Evolutionary conservation across 192 early-diverging fungal genomes (phyloP).

Genomic region (Coemansia aciculifera): DNA sequence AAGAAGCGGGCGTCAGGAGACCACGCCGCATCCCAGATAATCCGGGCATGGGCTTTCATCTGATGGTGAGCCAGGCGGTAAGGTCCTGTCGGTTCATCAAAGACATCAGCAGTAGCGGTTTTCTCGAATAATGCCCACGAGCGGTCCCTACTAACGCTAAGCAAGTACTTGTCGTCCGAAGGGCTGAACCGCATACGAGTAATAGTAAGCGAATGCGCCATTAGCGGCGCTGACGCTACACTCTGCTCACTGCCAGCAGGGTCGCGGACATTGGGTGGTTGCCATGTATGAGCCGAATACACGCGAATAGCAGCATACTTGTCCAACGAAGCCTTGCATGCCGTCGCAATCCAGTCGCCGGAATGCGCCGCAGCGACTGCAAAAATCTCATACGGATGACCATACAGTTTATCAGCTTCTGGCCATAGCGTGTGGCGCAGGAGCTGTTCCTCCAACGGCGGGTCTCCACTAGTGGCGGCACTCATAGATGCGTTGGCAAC

Average conservation of each 20-base stretch:
- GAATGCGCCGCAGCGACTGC: constrained; percentile 71
- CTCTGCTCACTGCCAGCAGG: background rate
- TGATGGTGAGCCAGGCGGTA: constrained; percentile 61
- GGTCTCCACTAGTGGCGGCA: constrained; percentile 48
- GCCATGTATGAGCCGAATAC: constrained; percentile 32
- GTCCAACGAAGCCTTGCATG: constrained; percentile 36
- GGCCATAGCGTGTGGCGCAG: constrained; percentile 93
- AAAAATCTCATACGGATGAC: constrained; percentile 93
- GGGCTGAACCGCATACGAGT: constrained; percentile 82
- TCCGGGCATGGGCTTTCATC: constrained; percentile 84
- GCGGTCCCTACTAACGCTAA: constrained; percentile 86
- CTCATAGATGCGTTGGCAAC: constrained; percentile 47
- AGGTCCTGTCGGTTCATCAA: constrained; percentile 23
- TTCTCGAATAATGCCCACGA: constrained; percentile 79
- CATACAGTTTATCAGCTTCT: constrained; percentile 93
- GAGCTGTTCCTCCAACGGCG: constrained; percentile 89
- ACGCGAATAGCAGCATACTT: constrained; percentile 45
- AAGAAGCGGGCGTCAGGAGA: constrained; percentile 74
- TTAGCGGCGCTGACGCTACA: constrained; percentile 56
- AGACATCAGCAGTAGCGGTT: constrained; percentile 39
- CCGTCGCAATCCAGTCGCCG: constrained; percentile 71
- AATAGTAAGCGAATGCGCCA: constrained; percentile 81
- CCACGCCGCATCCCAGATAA: constrained; percentile 92
- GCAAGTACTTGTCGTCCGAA: constrained; percentile 59
- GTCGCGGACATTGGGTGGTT: constrained; percentile 15